phyloP scores from a whole-genome alignment of 2,329 filamentous ascomycete genomes.

The Paracoccidioides lutzii region DNA sequence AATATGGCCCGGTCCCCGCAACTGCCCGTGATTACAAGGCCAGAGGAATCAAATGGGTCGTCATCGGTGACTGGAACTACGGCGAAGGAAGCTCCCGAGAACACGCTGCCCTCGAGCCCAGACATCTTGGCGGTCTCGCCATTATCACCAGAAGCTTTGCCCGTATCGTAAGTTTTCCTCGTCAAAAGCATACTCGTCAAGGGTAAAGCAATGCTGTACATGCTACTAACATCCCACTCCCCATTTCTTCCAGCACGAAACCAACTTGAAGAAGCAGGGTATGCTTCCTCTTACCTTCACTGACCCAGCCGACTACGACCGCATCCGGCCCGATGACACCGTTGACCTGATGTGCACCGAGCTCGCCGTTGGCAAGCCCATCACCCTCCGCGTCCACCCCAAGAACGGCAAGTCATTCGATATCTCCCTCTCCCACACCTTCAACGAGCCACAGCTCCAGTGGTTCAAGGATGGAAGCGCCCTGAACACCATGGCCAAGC shows the following conservation, averaged over 20 bases:
- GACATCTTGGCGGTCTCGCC: conserved; percentile 90
- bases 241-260: conserved; percentile 57
- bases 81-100: conserved; percentile 96
- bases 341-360: conserved; percentile 82
- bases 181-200: neutral
- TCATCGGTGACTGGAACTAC: conserved; percentile 99
- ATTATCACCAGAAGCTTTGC: conserved; percentile 94
- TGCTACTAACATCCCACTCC: conserved; percentile 10
- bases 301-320: conserved; percentile 94
- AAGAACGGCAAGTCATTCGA: conserved; percentile 73
- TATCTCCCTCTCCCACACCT: conserved; percentile 79
- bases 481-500: conserved; percentile 96
- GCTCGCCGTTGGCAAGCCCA: conserved; percentile 80
- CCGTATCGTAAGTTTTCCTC: conserved; percentile 56
- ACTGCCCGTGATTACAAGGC: conserved; percentile 98
- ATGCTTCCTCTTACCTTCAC: conserved; percentile 97
- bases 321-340: conserved; percentile 84
- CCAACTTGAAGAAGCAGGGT: conserved; percentile 99
- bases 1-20: conserved; percentile 78
- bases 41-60: conserved; percentile 92
- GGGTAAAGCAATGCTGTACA: neutral
- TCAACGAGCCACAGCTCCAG: conserved; percentile 94
- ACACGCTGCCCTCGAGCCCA: conserved; percentile 93
- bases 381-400: conserved; percentile 85
- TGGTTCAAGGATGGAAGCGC: conserved; percentile 99